These are phyloP conservation scores for Pyrus betulifolia DNA, from an alignment of 306 rosid species.

Conservation along the genomic window DNA sequence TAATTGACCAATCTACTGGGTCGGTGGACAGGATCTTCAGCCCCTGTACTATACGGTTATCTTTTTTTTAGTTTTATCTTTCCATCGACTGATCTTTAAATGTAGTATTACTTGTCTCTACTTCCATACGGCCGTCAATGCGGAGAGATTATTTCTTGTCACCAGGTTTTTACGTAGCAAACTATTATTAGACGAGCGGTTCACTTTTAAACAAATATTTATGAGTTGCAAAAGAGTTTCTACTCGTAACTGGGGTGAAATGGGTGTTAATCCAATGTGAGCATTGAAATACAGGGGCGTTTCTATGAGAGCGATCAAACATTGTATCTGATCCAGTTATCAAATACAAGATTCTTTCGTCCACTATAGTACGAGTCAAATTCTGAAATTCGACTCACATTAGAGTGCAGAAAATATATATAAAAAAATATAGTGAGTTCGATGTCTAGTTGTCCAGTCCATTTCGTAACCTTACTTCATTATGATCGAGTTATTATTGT, in stretches of 20 bases:
- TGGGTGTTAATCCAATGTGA: not conserved
- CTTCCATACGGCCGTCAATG: not conserved
- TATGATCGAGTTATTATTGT: not conserved
- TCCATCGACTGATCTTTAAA: not conserved
- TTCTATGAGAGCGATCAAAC: not conserved
- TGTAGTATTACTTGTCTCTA: too few species aligned
- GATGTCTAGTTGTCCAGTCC: too few species aligned
- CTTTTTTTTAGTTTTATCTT: not conserved
- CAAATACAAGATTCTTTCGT: too few species aligned
- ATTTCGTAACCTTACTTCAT: not conserved
- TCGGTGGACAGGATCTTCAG: conserved; percentile 31
- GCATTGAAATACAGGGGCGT: not conserved
- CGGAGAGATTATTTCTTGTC: not conserved
- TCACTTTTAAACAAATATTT: too few species aligned
- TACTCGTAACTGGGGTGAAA: not conserved
- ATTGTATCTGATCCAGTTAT: not conserved
- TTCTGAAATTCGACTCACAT: too few species aligned
- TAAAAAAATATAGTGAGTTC: not conserved
- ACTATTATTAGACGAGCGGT: not conserved
- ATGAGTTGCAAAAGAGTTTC: too few species aligned
- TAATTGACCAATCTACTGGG: conserved; percentile 7
- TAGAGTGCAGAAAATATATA: not conserved
- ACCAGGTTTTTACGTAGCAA: not conserved
- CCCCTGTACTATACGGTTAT: not conserved
- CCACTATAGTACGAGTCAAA: too few species aligned